phyloP scores from a whole-genome alignment of 441 rosid species.

The Populus trichocarpa region DNA sequence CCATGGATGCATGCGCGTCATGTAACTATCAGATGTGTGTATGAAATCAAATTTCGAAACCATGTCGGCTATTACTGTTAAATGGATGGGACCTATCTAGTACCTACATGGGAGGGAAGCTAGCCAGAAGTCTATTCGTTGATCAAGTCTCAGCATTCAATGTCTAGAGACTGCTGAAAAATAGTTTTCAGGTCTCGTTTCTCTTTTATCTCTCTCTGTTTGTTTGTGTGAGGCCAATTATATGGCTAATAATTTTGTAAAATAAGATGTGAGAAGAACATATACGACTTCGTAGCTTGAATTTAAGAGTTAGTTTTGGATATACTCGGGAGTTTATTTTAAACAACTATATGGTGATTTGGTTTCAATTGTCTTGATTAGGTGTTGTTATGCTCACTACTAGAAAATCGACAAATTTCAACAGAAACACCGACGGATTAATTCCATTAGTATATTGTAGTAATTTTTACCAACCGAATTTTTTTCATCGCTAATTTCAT shows the following conservation, averaged over 20 bases:
- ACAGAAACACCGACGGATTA: fast-evolving
- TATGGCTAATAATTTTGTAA: too few relatives aligned
- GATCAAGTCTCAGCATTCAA: neutral
- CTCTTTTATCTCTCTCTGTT: neutral
- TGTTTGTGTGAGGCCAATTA: neutral
- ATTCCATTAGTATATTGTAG: too few relatives aligned
- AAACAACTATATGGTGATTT: neutral
- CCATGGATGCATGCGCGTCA: neutral
- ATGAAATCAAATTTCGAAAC: neutral
- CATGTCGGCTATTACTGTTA: neutral
- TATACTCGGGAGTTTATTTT: neutral
- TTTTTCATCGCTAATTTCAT: too few relatives aligned
- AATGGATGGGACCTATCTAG: neutral
- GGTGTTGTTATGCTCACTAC: neutral
- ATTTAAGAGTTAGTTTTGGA: neutral
- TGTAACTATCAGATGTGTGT: neutral
- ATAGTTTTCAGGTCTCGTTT: neutral
- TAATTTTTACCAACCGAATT: too few relatives aligned
- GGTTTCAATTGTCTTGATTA: neutral
- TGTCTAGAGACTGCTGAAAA: neutral
- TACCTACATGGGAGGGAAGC: neutral
- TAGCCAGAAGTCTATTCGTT: neutral
- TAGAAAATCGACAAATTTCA: too few relatives aligned
- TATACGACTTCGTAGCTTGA: neutral
- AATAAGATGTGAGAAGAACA: neutral